These are phyloP conservation scores for Sphagnum magellanicum DNA, from an alignment of 228 moss, liverwort and hornwort genomes.

Conservation along the genomic window DNA sequence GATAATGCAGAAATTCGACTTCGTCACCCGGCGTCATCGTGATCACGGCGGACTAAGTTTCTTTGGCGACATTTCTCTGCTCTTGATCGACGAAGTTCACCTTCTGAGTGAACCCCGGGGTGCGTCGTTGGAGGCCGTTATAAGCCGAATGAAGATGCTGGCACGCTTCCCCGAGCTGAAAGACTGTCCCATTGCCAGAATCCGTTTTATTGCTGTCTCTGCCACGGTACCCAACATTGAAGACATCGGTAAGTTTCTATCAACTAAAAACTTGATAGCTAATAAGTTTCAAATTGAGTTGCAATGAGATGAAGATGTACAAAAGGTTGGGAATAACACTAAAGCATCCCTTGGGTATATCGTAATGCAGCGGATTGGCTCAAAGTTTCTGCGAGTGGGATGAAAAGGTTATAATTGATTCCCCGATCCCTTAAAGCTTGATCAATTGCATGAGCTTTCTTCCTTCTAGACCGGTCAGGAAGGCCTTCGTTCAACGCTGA, in stretches of 20 bases:
- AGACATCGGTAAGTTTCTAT: constrained; percentile 59
- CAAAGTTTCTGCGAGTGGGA: constrained; percentile 49
- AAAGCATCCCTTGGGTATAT: too few relatives aligned
- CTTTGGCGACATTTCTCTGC: constrained; percentile 81
- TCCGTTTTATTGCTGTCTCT: constrained; percentile 89
- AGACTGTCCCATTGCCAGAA: constrained; percentile 56
- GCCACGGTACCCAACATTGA: constrained; percentile 95
- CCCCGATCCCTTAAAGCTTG: background rate
- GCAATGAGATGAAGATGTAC: too few relatives aligned
- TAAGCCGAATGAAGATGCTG: constrained; percentile 98
- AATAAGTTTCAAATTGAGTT: background rate
- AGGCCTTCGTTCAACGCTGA: too few relatives aligned
- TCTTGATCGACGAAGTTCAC: constrained; percentile 96
- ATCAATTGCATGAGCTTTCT: background rate
- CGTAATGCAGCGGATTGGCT: constrained; percentile 80
- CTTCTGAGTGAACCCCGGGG: constrained; percentile 90
- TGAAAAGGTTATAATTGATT: constrained; percentile 57
- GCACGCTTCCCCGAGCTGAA: constrained; percentile 77
- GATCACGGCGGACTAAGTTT: constrained; percentile 88
- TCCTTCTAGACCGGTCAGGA: background rate
- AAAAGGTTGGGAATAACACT: too few relatives aligned
- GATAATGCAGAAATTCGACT: constrained; percentile 75
- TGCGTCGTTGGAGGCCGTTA: constrained; percentile 90
- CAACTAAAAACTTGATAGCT: background rate
- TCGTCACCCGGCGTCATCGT: constrained; percentile 77